phyloP scores from a whole-genome alignment of 495 filamentous ascomycete species.

The Penicillium diatomitis region DNA sequence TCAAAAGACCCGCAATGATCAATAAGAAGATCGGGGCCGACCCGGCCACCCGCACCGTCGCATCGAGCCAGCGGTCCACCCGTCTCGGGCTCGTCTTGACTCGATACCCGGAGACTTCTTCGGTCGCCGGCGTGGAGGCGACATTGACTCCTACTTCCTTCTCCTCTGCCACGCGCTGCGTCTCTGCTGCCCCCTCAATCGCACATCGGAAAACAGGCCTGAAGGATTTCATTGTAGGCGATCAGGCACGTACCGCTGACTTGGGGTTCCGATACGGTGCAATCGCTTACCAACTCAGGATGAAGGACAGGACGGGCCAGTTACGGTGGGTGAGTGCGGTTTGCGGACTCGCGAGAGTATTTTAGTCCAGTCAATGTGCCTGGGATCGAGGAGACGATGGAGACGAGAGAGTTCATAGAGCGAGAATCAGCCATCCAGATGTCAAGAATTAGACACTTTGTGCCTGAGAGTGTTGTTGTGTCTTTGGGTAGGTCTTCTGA shows the following conservation, averaged over 20 bases:
- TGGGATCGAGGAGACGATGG: no score
- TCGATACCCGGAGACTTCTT: conserved; percentile 10
- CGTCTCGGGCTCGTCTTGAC: conserved; percentile 9
- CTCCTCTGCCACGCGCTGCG: conserved; percentile 5
- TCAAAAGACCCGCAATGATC: conserved; percentile 16
- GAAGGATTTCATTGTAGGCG: conserved; percentile 5
- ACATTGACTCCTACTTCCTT: background rate
- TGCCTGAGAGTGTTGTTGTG: no score
- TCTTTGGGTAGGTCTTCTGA: no score
- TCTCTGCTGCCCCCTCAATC: conserved; percentile 14
- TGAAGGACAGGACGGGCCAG: no score
- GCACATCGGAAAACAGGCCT: conserved; percentile 7
- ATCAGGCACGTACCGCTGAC: background rate
- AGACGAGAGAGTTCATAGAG: no score
- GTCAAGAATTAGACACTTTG: no score
- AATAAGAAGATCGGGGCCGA: conserved; percentile 19
- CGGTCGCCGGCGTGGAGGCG: background rate
- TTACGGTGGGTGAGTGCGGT: no score
- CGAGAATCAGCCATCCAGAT: no score
- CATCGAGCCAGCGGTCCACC: conserved; percentile 27
- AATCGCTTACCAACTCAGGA: no score
- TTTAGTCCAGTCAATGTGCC: no score
- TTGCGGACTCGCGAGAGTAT: no score
- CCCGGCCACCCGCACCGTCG: conserved; percentile 16
- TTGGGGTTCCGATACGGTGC: no score